Evolutionary conservation across 768 basidiomycete species (phyloP), one percentile per base, ranked within the genome.

Genomic region (Fomitopsis pulvina): DNA sequence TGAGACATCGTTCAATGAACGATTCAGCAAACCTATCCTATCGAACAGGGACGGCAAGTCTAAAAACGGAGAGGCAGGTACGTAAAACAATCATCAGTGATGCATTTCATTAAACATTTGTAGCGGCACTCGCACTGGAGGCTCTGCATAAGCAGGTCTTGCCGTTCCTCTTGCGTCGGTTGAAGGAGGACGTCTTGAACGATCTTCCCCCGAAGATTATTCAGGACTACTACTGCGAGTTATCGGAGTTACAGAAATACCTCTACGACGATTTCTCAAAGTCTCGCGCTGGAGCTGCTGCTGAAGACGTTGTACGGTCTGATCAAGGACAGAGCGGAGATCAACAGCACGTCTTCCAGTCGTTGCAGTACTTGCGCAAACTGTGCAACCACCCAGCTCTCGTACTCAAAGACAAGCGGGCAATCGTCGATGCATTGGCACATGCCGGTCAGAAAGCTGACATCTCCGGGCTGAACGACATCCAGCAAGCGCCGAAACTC

Each of bases 151-250:
- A 99, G 68, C 96, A 99, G 75, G 95, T 98, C 22, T 70, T 99
- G n/a, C 96, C 96, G 1, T 99, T 99, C 79, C 71, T 99, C 37
- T 76, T 99, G 14, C 90, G 96, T 37, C 85, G 96, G 21, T 71
- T 99, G 63, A 99, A 99, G 65, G 96, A 99, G 68, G 93, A 99
- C 61, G 96, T 99, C 25, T 72, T 99, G 50, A 71, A 91, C 53
- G 96, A 99, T 63, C 73, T 99, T 2, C 96, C 96, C 1, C 96
- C 96, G 3, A 98, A 99, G 72, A 99, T 99, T 66, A 98, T 99
- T 50, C 96, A 99, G 66, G 96, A 99, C 65, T 98, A 98, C 65
- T 94, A 97, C 62, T 97, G 94, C 73, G 95, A 98, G 63, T 77
- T 99, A 2, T 97, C 95, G 0, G 89, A 92, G 0, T 68, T 98